Evolutionary conservation across 768 basidiomycete genomes (phyloP).

Genomic region (Lepiota venenata): DNA sequence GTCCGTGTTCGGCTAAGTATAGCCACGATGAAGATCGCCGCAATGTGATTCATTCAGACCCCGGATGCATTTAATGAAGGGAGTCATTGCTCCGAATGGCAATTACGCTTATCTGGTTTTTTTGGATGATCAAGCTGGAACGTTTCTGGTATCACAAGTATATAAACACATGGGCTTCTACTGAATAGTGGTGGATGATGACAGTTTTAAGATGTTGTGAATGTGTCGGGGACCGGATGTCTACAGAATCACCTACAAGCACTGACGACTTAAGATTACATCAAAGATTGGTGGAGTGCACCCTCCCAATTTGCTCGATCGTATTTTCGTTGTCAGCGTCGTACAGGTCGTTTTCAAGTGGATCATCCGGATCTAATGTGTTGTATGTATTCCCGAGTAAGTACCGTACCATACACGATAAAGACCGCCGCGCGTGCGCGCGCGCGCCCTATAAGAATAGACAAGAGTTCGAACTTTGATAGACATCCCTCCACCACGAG

Average conservation of each 20-base stretch:
- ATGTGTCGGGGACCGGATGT: too few relatives aligned
- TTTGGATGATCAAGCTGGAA: constrained; percentile 24
- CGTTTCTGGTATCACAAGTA: constrained; percentile 31
- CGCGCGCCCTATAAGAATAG: constrained; percentile 27
- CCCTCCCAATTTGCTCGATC: constrained; percentile 40
- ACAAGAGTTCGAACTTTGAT: neutral
- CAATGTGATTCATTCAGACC: constrained; percentile 19
- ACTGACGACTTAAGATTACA: too few relatives aligned
- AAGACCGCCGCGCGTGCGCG: too few relatives aligned
- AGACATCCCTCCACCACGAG: too few relatives aligned
- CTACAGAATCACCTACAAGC: too few relatives aligned
- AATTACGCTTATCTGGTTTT: constrained; percentile 27
- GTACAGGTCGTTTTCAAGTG: constrained; percentile 27
- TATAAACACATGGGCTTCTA: neutral
- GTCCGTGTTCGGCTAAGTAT: constrained; percentile 4
- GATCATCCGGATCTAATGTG: constrained; percentile 32
- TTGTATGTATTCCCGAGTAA: constrained; percentile 5
- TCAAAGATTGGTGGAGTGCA: too few relatives aligned
- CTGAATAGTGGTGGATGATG: too few relatives aligned
- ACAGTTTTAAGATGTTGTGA: too few relatives aligned
- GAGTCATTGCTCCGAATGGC: constrained; percentile 24
- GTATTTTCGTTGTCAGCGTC: constrained; percentile 35
- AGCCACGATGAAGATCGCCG: neutral
- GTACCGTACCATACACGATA: constrained; percentile 24
- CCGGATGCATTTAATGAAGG: constrained; percentile 22